Conservation (phyloP, 306 rosid genomes). For the Cajanus cajan region DNA sequence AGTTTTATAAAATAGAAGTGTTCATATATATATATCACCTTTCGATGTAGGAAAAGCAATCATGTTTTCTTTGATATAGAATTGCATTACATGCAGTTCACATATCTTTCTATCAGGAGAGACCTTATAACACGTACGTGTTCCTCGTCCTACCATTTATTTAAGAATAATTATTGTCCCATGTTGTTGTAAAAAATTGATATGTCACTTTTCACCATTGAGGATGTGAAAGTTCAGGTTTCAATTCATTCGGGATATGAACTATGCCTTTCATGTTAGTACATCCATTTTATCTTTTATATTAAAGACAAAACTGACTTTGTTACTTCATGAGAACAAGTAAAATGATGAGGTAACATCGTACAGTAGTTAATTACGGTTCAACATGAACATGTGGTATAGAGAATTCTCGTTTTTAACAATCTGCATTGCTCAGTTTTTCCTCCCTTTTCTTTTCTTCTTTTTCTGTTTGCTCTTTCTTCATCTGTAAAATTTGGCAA, state of each 20-base stretch:
- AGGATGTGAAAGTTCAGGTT: constrained; percentile 23
- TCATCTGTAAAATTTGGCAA: background rate
- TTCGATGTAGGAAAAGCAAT: background rate
- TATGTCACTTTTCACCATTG: constrained; percentile 25
- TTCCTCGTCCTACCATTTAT: background rate
- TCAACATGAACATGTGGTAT: constrained; percentile 11
- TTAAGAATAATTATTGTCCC: background rate
- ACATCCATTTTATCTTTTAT: constrained; percentile 33
- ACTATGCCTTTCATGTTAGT: constrained; percentile 34
- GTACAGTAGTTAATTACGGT: constrained; percentile 11
- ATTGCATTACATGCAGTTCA: background rate
- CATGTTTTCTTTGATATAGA: background rate
- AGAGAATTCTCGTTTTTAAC: background rate
- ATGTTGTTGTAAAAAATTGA: background rate
- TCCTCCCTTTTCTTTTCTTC: background rate
- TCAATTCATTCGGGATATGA: constrained; percentile 8
- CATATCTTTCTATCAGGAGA: background rate
- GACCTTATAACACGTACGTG: background rate
- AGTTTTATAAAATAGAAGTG: too few relatives aligned
- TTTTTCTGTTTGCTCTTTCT: background rate
- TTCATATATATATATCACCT: too few relatives aligned
- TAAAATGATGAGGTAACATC: constrained; percentile 5
- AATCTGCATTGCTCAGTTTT: background rate
- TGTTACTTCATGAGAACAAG: background rate
- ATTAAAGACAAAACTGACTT: constrained; percentile 26